phyloP scores from a whole-genome alignment of 1,139 yeast species.

The Yamadazyma taylorii region DNA sequence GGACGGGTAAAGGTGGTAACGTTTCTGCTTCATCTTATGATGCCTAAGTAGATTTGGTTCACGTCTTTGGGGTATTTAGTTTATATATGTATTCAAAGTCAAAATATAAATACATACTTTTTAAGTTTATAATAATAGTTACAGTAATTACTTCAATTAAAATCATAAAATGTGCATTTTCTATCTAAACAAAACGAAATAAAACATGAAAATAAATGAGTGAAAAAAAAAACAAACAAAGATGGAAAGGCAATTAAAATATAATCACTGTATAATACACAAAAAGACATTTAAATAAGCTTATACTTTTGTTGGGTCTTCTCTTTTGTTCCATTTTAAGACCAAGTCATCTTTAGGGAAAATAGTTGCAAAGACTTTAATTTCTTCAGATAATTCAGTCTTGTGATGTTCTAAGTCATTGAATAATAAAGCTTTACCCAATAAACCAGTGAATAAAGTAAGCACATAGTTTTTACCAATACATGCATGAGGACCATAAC shows the following conservation, averaged over 20 bases:
- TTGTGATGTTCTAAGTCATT: slow-evolving; percentile 80
- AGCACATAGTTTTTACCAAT: slow-evolving; percentile 91
- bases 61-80: neutral
- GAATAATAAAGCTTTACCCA: slow-evolving; percentile 83
- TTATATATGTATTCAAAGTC: slow-evolving; percentile 1
- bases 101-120: neutral
- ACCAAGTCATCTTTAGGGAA: slow-evolving; percentile 96
- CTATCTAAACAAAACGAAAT: too few species aligned
- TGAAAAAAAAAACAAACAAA: too few species aligned
- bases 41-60: slow-evolving; percentile 54
- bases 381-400: slow-evolving; percentile 83
- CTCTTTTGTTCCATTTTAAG: slow-evolving; percentile 65
- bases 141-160: too few species aligned
- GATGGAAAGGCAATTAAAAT: neutral
- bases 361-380: slow-evolving; percentile 95
- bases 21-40: slow-evolving; percentile 92
- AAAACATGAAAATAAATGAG: too few species aligned
- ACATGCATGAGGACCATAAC: slow-evolving; percentile 96
- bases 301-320: slow-evolving; percentile 37
- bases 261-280: neutral
- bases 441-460: slow-evolving; percentile 83
- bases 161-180: too few species aligned
- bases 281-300: neutral
- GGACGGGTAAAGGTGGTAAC: slow-evolving; percentile 99
- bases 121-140: too few species aligned